phyloP scores from a whole-genome alignment of 345 rosid genomes.

The Melastoma malabathricum region DNA sequence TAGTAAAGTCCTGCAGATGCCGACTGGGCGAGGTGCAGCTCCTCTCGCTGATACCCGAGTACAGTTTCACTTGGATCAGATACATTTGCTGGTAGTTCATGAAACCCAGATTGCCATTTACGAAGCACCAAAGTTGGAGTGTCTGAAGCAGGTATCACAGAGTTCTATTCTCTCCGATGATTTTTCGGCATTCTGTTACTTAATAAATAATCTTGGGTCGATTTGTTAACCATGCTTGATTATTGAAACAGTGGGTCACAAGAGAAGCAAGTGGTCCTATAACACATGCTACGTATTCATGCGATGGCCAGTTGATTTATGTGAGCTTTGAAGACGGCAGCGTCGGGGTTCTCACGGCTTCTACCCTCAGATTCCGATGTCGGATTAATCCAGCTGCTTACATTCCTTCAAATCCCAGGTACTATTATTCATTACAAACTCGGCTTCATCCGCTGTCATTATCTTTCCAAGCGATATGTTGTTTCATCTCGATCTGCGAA shows the following conservation, averaged over 20 bases:
- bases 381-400: slow-evolving; percentile 53
- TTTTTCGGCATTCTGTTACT: too few species aligned
- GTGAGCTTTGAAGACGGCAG: slow-evolving; percentile 71
- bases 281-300: slow-evolving; percentile 74
- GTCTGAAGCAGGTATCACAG: slow-evolving; percentile 47
- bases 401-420: slow-evolving; percentile 56
- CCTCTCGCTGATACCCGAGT: slow-evolving; percentile 58
- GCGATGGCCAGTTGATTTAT: slow-evolving; percentile 62
- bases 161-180: neutral
- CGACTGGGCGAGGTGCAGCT: slow-evolving; percentile 30
- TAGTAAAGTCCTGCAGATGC: slow-evolving; percentile 38
- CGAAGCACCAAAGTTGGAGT: slow-evolving; percentile 58
- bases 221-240: slow-evolving; percentile 5
- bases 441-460: neutral
- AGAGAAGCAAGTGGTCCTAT: slow-evolving; percentile 57
- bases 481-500: neutral
- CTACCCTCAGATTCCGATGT: slow-evolving; percentile 55
- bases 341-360: slow-evolving; percentile 45
- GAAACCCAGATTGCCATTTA: slow-evolving; percentile 68
- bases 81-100: slow-evolving; percentile 55
- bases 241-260: slow-evolving; percentile 41
- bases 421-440: neutral
- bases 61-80: slow-evolving; percentile 61
- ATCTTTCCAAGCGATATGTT: neutral
- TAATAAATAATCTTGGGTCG: neutral